Evolutionary conservation across 441 rosid species (phyloP).

Genomic region (Bruguiera hainesii): DNA sequence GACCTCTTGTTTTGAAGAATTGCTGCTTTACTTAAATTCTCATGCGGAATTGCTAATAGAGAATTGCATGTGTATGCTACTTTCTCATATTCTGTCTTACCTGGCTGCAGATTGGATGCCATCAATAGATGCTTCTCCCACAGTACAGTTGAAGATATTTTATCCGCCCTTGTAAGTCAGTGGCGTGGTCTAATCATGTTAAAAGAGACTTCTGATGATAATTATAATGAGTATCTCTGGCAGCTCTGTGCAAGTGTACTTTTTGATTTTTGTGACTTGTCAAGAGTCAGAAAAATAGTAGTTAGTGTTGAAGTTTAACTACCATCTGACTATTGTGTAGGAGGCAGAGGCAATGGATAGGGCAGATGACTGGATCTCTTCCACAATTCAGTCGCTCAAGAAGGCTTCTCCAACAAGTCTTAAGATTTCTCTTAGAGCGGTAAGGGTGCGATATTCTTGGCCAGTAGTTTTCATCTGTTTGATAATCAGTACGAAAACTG

Average conservation of each 20-base stretch:
- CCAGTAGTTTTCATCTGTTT: neutral
- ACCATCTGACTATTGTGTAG: slow-evolving; percentile 32
- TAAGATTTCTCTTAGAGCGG: slow-evolving; percentile 84
- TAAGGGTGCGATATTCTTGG: slow-evolving; percentile 29
- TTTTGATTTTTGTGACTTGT: slow-evolving; percentile 11
- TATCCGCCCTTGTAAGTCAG: slow-evolving; percentile 73
- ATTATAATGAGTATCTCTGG: neutral
- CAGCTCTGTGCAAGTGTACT: neutral
- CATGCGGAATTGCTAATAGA: neutral
- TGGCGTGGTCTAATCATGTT: neutral
- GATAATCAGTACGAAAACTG: too few relatives aligned
- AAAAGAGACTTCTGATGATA: neutral
- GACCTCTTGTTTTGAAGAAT: too few relatives aligned
- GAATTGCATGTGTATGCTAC: slow-evolving; percentile 6
- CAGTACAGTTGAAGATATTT: slow-evolving; percentile 75
- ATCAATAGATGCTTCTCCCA: slow-evolving; percentile 73
- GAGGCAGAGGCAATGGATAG: slow-evolving; percentile 49
- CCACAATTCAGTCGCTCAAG: slow-evolving; percentile 51
- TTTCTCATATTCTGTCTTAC: slow-evolving; percentile 14
- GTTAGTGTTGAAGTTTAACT: slow-evolving; percentile 10
- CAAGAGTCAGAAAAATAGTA: neutral
- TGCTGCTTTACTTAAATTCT: neutral
- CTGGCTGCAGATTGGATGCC: slow-evolving; percentile 59
- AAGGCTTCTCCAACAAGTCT: slow-evolving; percentile 92
- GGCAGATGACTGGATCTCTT: slow-evolving; percentile 60